Percentiles rank a stretch among this genome's conserved stretches.
Evolutionary conservation across 2,329 filamentous ascomycete genomes (phyloP).

Genomic region (Penicillium nordicum): DNA sequence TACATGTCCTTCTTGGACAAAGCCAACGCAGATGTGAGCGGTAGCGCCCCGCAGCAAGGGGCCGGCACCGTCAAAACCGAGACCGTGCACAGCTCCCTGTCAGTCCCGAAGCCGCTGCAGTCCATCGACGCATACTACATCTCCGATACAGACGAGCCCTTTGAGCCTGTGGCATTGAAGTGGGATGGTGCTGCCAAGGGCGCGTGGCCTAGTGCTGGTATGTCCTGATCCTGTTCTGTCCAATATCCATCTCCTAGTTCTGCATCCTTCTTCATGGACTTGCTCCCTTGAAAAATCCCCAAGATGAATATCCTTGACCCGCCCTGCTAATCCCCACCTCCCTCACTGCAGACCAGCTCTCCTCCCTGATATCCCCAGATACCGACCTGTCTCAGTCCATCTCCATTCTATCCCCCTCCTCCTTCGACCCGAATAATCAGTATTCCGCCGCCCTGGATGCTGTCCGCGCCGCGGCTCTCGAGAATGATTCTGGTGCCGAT

Average conservation of each 20-base stretch:
- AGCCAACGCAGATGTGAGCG: constrained; percentile 66
- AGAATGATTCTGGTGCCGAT: constrained; percentile 20
- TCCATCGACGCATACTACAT: constrained; percentile 64
- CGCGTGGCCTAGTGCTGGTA: constrained; percentile 37
- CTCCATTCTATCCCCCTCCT: constrained; percentile 62
- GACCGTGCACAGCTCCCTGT: constrained; percentile 48
- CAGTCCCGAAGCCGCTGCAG: constrained; percentile 59
- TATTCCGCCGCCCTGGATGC: constrained; percentile 56
- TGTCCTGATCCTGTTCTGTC: constrained; percentile 1
- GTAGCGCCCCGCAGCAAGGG: constrained; percentile 24
- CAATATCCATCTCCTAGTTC: background rate
- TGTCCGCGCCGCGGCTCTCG: constrained; percentile 51
- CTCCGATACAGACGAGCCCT: constrained; percentile 83
- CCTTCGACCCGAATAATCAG: constrained; percentile 70
- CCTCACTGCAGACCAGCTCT: constrained; percentile 60
- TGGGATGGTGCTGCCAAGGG: constrained; percentile 44
- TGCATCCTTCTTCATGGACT: background rate
- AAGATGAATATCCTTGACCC: background rate
- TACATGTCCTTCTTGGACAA: constrained; percentile 85
- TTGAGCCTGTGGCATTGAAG: constrained; percentile 69
- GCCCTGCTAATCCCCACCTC: constrained; percentile 8
- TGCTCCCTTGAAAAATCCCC: background rate
- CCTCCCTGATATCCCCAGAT: constrained; percentile 54
- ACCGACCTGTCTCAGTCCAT: constrained; percentile 41
- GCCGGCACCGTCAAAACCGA: constrained; percentile 30